Base-by-base conservation (phyloP, 805 yeast genomes). In the Myxozyma geophila region DNA sequence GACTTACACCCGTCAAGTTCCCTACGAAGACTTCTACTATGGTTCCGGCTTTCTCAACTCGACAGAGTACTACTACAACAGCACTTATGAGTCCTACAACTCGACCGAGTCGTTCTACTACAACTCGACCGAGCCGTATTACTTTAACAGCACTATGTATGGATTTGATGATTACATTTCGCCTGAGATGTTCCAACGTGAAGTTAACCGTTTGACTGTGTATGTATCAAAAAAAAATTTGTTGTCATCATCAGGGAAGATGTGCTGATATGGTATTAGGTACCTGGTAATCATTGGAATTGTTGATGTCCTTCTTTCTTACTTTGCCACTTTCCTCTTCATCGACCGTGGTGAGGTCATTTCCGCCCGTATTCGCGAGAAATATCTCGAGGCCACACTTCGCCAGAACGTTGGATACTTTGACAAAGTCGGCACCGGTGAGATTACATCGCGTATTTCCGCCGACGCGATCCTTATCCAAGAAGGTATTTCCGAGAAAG, bases 401-500 rank as follows among this genome's bases (percentile, higher is more conserved):
- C 72, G 79, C 41, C 81, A 78, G 65, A 78, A 78, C 54, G 73
- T 78, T 37, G 81, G 77, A 17, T 79, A 74, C 62, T 79, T 78
- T 62, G 81, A 78, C 67, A 72, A 74, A 47, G 70, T 78, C 12
- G 81, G 81, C 19, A 74, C 80, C 35, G 81, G 81, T 28, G 79
- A 77, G 63, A 76, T 78, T 37, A 77, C 81, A 8, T 75, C 81
- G 9, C 76, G 81, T 15, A 78, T 78, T 69, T 78, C 80, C 48
- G 74, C 76, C 37, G 81, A 78, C 53, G 78, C 81, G 17, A 73
- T 75, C 39, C 64, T 74, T 48, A 75, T 78, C 55, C 81, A 79
- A 64, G 81, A 77, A 52, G 81, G 81, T 36, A 78, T 78, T 60
- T 74, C 78, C 44, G 80, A 78, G 68, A 78, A 78, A 66, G 72